A percentile compares a stretch with the other conserved stretches of the same genome.
phyloP scores from a whole-genome alignment of 768 basidiomycete species.

The Suillus brevipes region DNA sequence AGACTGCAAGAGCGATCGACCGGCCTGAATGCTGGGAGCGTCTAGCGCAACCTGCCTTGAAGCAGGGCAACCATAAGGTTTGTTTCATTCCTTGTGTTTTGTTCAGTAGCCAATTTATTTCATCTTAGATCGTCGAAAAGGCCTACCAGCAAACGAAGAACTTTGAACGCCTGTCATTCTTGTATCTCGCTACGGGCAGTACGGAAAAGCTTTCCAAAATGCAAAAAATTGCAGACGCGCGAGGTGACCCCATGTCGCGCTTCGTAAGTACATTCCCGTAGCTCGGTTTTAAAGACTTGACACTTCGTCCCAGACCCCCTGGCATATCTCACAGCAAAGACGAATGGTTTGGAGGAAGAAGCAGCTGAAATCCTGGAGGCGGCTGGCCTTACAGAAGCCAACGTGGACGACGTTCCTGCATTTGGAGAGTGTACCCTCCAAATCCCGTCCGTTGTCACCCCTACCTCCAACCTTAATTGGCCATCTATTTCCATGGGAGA shows the following conservation, averaged over 20 bases:
- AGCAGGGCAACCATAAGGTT: conserved; percentile 97
- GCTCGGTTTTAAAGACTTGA: neutral
- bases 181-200: conserved; percentile 93
- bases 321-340: conserved; percentile 95
- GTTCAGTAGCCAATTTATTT: conserved; percentile 2
- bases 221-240: conserved; percentile 95
- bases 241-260: conserved; percentile 96
- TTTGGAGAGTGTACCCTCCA: conserved; percentile 70
- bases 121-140: conserved; percentile 85
- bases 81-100: conserved; percentile 12
- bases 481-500: conserved; percentile 78
- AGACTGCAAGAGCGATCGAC: conserved; percentile 87
- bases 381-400: conserved; percentile 84
- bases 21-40: conserved; percentile 91
- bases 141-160: conserved; percentile 98
- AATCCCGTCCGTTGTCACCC: conserved; percentile 76
- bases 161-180: conserved; percentile 96
- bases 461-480: conserved; percentile 80
- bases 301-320: conserved; percentile 68
- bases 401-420: conserved; percentile 79
- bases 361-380: conserved; percentile 88
- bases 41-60: conserved; percentile 91
- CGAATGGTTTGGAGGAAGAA: conserved; percentile 87
- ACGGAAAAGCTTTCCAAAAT: conserved; percentile 94
- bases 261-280: conserved; percentile 58